A percentile compares a stretch with the other conserved stretches of the same genome.
Conservation (phyloP, 2,329 filamentous ascomycete genomes). For the Zasmidium citrigriseum region DNA sequence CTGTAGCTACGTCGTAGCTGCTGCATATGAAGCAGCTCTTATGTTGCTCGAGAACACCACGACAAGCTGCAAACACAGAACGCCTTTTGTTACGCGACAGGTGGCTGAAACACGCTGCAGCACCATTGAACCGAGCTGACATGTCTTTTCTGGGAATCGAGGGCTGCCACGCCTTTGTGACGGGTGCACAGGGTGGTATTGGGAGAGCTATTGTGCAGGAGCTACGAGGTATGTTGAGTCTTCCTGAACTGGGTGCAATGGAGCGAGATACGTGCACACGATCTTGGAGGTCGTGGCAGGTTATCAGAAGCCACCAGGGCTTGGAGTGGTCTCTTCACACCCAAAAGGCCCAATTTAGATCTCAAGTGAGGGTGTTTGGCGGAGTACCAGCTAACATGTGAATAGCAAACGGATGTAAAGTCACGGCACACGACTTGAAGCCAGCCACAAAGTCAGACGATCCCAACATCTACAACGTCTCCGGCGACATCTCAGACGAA, state of each 20-base stretch:
- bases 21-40: neutral
- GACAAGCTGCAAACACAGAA: neutral
- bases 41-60: neutral
- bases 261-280: no score
- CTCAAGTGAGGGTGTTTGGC: no score
- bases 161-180: slow-evolving; percentile 55
- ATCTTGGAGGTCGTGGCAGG: no score
- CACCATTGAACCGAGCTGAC: neutral
- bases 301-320: no score
- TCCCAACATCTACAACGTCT: slow-evolving; percentile 42
- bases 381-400: slow-evolving; percentile 1
- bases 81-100: neutral
- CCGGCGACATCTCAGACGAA: slow-evolving; percentile 53
- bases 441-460: slow-evolving; percentile 37
- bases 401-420: slow-evolving; percentile 55
- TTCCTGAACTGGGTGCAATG: no score
- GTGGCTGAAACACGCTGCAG: neutral
- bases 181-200: slow-evolving; percentile 55
- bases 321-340: no score
- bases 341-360: no score
- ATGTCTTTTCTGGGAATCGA: slow-evolving; percentile 52
- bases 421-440: slow-evolving; percentile 54
- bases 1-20: no score
- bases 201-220: slow-evolving; percentile 53
- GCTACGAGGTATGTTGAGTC: slow-evolving; percentile 55